Base-by-base conservation (phyloP, 371 early-diverging fungal species). In the Mucor saturninus region DNA sequence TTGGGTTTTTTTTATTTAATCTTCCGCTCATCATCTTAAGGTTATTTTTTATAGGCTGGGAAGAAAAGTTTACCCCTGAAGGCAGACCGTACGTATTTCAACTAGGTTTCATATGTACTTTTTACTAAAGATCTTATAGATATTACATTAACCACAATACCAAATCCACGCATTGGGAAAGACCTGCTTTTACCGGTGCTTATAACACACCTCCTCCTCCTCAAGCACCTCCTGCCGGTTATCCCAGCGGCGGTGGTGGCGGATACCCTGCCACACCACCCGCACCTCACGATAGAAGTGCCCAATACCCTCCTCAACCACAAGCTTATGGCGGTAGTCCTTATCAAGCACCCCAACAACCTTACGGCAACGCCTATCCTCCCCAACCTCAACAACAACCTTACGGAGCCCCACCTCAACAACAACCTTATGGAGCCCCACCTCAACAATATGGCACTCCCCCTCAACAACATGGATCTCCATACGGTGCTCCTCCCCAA, bases 161-260 rank as follows among this genome's bases (percentile, higher is more conserved):
- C 26, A 72, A 77, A 59, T 64, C 64, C 31, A 88, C 88, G 10
- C 77, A 83, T 10, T 88, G 88, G 88, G 91, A 89, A 62, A 87
- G 74, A 62, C 79, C 79, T 50, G 65, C 71, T 46, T 72, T 71
- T 43, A 39, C 69, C 32, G 50, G 52, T 43, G 54, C 39, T 30
- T 49, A 59, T 5, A 61, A 61, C 48, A 45, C 37, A 8, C 39
- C 65, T 26, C 70, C 62, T 32, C 58, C 35, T 46, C 43, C 43
- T 30, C 61, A 21, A 21, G 21, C 21, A 21, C 21, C 61, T 39
- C 60, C 53, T 14, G n/a, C 49, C 31, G 26, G 51, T 49, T 26
- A 26, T 35, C 53, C 49, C 49, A 48, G 32, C 13, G 56, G 64
- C 21, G 56, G 52, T 45, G 52, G 59, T 39, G 11, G 10, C 37